Evolutionary conservation across 2,329 filamentous ascomycete genomes (phyloP).

Genomic region (Neobulgaria alba): DNA sequence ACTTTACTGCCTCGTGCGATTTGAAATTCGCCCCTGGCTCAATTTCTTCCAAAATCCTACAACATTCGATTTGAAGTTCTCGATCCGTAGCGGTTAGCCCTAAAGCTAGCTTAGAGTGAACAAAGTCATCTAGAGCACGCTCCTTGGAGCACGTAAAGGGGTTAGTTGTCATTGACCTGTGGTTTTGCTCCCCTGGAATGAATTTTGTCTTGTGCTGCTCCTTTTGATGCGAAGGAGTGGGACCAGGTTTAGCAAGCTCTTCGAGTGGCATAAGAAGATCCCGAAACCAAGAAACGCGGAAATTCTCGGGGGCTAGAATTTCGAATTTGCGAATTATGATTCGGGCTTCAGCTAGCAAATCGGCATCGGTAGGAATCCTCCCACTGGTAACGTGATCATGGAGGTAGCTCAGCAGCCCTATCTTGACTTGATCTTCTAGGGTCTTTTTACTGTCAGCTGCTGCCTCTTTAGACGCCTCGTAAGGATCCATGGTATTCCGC

Average conservation of each 20-base stretch:
- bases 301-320: conserved; percentile 31
- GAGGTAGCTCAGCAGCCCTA: conserved; percentile 46
- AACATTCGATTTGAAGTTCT: conserved; percentile 52
- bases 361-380: conserved; percentile 38
- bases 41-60: conserved; percentile 47
- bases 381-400: conserved; percentile 37
- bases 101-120: conserved; percentile 28
- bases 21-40: conserved; percentile 34
- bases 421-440: conserved; percentile 53
- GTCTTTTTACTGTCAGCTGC: conserved; percentile 41
- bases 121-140: conserved; percentile 18
- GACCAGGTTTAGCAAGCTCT: conserved; percentile 2
- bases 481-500: conserved; percentile 47
- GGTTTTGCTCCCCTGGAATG: conserved; percentile 1
- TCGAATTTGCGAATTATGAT: conserved; percentile 49
- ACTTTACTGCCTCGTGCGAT: conserved; percentile 35
- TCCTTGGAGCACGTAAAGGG: conserved; percentile 20
- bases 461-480: conserved; percentile 30
- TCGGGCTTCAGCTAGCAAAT: conserved; percentile 50
- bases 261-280: conserved; percentile 47
- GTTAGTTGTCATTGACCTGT: background rate
- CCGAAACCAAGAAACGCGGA: conserved; percentile 53
- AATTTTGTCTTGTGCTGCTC: background rate
- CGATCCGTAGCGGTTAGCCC: conserved; percentile 52
- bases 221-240: background rate